These are phyloP conservation scores for Penicillium lividum DNA, from an alignment of 495 filamentous ascomycete species.

Conservation along the genomic window DNA sequence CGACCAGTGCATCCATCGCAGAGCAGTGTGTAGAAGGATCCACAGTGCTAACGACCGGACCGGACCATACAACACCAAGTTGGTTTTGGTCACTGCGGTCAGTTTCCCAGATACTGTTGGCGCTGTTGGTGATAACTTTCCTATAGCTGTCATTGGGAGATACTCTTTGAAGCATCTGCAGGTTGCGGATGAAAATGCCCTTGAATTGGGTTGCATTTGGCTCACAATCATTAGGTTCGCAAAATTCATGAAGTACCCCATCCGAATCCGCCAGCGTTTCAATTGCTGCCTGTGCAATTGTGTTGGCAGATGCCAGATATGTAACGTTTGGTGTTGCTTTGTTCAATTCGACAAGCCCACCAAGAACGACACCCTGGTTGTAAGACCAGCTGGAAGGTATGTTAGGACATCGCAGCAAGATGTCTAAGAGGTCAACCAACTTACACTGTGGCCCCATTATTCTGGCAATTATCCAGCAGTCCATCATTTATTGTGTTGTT, in stretches of 20 bases:
- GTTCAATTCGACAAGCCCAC: constrained; percentile 68
- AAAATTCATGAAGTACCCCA: constrained; percentile 61
- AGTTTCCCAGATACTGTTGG: constrained; percentile 66
- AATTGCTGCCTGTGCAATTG: constrained; percentile 68
- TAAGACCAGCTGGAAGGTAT: constrained; percentile 59
- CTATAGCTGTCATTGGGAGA: constrained; percentile 52
- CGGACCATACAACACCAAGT: constrained; percentile 59
- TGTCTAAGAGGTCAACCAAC: neutral
- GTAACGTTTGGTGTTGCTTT: constrained; percentile 52
- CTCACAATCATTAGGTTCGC: constrained; percentile 62
- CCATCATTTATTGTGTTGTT: constrained; percentile 73
- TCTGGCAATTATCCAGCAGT: constrained; percentile 60
- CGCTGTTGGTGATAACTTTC: constrained; percentile 60
- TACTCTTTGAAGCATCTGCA: constrained; percentile 56
- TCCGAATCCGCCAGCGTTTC: constrained; percentile 50
- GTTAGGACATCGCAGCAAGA: neutral
- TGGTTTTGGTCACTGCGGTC: constrained; percentile 51
- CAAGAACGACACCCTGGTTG: constrained; percentile 79
- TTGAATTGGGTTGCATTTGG: constrained; percentile 72
- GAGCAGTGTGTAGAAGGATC: constrained; percentile 64
- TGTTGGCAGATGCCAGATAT: constrained; percentile 56
- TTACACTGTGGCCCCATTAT: constrained; percentile 59
- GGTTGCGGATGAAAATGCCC: constrained; percentile 74
- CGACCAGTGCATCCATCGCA: constrained; percentile 69
- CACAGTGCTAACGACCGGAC: constrained; percentile 47